Base-by-base conservation (phyloP, 805 yeast species). In the Cyberlindnera xylosilytica region DNA sequence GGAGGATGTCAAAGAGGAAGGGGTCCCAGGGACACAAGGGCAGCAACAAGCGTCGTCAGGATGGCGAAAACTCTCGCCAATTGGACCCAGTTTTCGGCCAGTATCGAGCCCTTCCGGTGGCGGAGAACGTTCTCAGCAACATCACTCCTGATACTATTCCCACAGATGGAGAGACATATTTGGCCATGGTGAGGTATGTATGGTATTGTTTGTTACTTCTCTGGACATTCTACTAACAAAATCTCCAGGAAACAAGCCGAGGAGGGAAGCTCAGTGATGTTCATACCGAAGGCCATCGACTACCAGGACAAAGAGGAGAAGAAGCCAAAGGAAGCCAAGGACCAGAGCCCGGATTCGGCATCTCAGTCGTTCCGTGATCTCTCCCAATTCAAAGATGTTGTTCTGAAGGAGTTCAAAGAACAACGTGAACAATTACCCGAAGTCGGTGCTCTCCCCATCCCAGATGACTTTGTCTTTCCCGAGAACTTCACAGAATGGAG, bases 401-500 rank as follows among this genome's bases (percentile, higher is more conserved):
- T 38, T 8, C 35, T 52, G 4, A 20, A 26, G 3, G 42, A 46
- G 20, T 50, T 42, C 24, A 18, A 18, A 9, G 10, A 18, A 6
- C 50, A 49, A 16, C 41, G 47, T 38, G 39, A 20, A 1, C 3
- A 1, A 2, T 32, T 54, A 4, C 56, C 52, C 13, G 46, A 26
- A 4, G 39, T 28, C 17, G 54, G 50, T 6, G 34, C 17, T 5
- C 29, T 51, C 5, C 29, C 29, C 3, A 42, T 49, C 12, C 60
- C 60, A 0, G 15, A 39, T 8, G 46, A 44, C 15, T 53, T 51
- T 18, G 39, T 38, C 19, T 51, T 54, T 39, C 60, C 61, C 10
- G 49, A 46, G 30, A 52, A 41, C 16, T 56, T 56, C 46, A 55
- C 58, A 1, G 49, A 46, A 19, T 58, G 61, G 62, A 44, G 54